Conservation (phyloP, 441 rosid species). For the Bocquillonia castaneifolia region DNA sequence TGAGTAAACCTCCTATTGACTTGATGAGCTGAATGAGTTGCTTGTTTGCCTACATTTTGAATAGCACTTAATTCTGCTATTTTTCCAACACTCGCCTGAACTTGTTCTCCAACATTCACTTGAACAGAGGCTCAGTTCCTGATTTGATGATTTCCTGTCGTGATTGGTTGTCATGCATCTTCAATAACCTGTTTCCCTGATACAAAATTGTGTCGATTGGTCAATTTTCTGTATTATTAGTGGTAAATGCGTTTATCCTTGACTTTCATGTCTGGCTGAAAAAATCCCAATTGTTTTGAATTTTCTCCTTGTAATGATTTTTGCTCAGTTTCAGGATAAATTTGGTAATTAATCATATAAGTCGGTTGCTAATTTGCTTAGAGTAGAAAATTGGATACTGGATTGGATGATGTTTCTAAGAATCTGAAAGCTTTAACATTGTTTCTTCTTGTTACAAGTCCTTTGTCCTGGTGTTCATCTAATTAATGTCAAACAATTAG, state of each 20-base stretch:
- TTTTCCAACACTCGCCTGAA: not conserved
- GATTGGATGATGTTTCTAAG: not conserved
- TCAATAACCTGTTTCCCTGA: not conserved
- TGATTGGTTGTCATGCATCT: conserved; percentile 1
- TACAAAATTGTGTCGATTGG: not conserved
- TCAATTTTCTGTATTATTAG: not conserved
- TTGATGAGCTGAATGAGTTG: not conserved
- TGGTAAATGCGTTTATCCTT: not conserved
- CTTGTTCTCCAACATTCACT: not conserved
- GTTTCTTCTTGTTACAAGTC: not conserved
- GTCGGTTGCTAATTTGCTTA: not conserved
- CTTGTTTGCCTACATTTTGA: not conserved
- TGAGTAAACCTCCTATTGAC: not conserved
- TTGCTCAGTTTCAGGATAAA: not conserved
- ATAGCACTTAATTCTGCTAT: not conserved
- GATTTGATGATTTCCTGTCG: not conserved
- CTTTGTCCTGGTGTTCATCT: not conserved
- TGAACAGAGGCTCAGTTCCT: not conserved
- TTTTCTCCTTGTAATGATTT: not conserved
- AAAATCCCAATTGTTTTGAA: not conserved
- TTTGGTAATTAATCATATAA: not conserved
- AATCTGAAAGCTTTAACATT: not conserved
- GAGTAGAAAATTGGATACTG: not conserved
- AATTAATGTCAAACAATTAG: conserved; percentile 2
- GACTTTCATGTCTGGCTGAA: not conserved